phyloP scores from a whole-genome alignment of 306 rosid species.

The Acacia crassicarpa region DNA sequence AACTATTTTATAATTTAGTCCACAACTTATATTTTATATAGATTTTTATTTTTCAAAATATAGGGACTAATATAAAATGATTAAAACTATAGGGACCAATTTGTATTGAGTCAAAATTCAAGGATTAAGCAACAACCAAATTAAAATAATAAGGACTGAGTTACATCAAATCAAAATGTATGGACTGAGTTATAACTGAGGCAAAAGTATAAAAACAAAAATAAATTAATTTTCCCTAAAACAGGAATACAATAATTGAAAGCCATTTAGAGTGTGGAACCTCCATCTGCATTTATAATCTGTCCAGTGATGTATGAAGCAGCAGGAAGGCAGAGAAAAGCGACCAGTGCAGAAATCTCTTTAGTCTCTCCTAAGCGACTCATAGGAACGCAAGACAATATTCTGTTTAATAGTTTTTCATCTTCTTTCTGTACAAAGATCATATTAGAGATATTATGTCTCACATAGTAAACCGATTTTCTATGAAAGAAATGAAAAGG shows the following conservation, averaged over 20 bases:
- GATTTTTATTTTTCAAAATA: too few species aligned
- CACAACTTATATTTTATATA: too few species aligned
- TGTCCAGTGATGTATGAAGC: conserved; percentile 1
- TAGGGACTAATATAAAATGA: too few species aligned
- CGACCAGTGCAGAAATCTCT: background rate
- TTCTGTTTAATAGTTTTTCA: background rate
- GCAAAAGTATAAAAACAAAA: too few species aligned
- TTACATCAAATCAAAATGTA: too few species aligned
- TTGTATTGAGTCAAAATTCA: too few species aligned
- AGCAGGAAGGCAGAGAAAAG: background rate
- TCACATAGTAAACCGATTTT: background rate
- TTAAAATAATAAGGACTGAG: too few species aligned
- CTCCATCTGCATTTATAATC: background rate
- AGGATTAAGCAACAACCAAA: too few species aligned
- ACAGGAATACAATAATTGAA: background rate
- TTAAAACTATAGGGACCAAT: too few species aligned
- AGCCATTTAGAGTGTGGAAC: background rate
- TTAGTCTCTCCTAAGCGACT: background rate
- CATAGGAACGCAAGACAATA: background rate
- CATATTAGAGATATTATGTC: background rate
- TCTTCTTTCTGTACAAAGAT: background rate
- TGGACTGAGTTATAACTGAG: too few species aligned
- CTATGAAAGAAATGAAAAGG: background rate
- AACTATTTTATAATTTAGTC: too few species aligned
- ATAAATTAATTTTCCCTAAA: too few species aligned